phyloP scores from a whole-genome alignment of 2,329 filamentous ascomycete genomes.

The Aspergillus neotritici region DNA sequence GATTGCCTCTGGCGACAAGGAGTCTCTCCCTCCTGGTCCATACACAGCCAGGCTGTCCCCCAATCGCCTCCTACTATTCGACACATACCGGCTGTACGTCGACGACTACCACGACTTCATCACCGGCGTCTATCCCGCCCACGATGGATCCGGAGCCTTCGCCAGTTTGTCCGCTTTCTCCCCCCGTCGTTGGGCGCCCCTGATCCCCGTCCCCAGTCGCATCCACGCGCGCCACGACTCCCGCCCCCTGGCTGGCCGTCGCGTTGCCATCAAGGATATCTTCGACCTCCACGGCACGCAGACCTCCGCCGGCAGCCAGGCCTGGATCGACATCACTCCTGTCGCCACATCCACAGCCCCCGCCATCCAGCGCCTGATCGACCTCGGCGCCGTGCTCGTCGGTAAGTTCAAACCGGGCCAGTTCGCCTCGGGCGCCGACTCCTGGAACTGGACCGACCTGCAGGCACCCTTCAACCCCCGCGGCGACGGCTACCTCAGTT shows the following conservation, averaged over 20 bases:
- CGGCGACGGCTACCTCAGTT: constrained; percentile 32
- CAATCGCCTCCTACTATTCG: not conserved
- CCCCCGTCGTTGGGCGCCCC: constrained; percentile 1
- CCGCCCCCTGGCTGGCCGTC: constrained; percentile 28
- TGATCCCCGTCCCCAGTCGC: constrained; percentile 10
- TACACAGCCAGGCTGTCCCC: constrained; percentile 5
- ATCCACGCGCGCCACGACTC: constrained; percentile 23
- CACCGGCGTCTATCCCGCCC: constrained; percentile 5
- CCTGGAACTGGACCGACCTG: constrained; percentile 19
- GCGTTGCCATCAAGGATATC: constrained; percentile 35
- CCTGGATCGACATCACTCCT: constrained; percentile 22
- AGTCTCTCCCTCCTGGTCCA: constrained; percentile 3
- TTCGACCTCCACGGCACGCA: constrained; percentile 33
- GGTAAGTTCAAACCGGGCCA: constrained; percentile 34
- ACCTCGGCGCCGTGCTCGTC: constrained; percentile 30
- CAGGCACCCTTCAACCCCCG: constrained; percentile 34
- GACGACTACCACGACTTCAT: constrained; percentile 11
- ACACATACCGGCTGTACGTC: constrained; percentile 10
- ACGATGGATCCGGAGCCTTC: constrained; percentile 6
- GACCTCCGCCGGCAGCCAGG: constrained; percentile 29
- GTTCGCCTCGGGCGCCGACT: constrained; percentile 28
- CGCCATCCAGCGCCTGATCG: constrained; percentile 29
- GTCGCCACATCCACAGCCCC: constrained; percentile 26
- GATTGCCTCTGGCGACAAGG: not conserved
- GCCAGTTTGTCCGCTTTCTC: not conserved